phyloP scores from a whole-genome alignment of 164 flowering plant genomes.

The Magnolia sinica region DNA sequence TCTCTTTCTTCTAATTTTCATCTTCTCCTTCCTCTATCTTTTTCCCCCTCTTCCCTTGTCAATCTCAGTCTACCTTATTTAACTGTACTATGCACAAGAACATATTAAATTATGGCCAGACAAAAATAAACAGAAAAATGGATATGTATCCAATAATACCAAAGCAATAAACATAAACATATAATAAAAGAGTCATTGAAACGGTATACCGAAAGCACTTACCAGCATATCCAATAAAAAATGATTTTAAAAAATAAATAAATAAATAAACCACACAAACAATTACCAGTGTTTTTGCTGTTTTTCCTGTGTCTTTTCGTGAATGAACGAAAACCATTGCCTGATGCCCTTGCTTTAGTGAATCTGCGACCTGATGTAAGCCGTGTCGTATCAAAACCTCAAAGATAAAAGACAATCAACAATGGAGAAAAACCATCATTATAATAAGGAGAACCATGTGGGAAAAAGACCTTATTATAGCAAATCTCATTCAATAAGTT shows the following conservation, averaged over 20 bases:
- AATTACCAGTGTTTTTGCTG: constrained; percentile 81
- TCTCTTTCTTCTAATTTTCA: too few relatives aligned
- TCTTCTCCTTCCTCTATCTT: too few relatives aligned
- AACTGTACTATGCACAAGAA: too few relatives aligned
- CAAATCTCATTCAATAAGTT: constrained; percentile 78
- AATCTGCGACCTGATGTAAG: constrained; percentile 70
- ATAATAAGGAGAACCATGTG: constrained; percentile 5
- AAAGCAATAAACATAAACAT: too few relatives aligned
- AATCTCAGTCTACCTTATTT: too few relatives aligned
- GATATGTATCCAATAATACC: too few relatives aligned
- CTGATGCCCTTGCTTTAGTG: constrained; percentile 85
- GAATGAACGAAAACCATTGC: constrained; percentile 99
- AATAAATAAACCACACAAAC: background rate
- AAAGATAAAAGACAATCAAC: background rate
- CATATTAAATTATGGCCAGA: too few relatives aligned
- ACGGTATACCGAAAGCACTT: too few relatives aligned
- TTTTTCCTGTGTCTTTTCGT: constrained; percentile 93
- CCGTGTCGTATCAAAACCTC: background rate
- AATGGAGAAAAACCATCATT: background rate
- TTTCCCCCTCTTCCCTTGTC: too few relatives aligned
- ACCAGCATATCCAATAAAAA: background rate
- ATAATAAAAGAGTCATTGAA: too few relatives aligned
- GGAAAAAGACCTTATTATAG: constrained; percentile 67
- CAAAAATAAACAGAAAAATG: too few relatives aligned
- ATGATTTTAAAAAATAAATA: background rate